Percentiles rank a stretch among this genome's conserved stretches.
phyloP scores from a whole-genome alignment of 1,284 basidiomycete species.

The Irpex sp. region DNA sequence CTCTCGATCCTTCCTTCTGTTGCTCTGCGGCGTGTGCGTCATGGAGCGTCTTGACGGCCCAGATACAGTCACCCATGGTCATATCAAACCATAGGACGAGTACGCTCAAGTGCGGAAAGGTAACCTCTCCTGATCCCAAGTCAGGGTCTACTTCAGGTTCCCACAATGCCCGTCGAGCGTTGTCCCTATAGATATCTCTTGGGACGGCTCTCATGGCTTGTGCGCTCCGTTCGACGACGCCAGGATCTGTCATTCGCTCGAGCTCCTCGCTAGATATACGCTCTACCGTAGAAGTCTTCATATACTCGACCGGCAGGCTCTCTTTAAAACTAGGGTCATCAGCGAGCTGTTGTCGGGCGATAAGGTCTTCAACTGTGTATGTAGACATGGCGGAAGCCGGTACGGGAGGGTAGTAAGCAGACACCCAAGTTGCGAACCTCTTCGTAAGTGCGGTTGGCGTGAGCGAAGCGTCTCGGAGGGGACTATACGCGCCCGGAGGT shows the following conservation, averaged over 20 bases:
- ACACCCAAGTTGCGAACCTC: conserved; percentile 10
- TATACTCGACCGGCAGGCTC: background rate
- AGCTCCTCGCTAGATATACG: conserved; percentile 9
- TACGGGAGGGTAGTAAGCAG: conserved; percentile 7
- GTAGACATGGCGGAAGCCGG: conserved; percentile 1
- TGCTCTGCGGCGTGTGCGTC: background rate
- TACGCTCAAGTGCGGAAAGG: conserved; percentile 7
- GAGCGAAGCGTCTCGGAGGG: conserved; percentile 8
- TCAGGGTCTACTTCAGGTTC: background rate
- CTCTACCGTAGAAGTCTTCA: conserved; percentile 2
- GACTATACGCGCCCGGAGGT: conserved; percentile 8
- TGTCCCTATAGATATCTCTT: conserved; percentile 2
- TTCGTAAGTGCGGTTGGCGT: background rate
- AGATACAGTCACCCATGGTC: conserved; percentile 11
- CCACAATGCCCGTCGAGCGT: conserved; percentile 10
- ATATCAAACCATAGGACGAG: conserved; percentile 13
- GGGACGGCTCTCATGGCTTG: background rate
- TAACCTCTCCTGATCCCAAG: background rate
- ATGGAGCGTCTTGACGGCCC: conserved; percentile 11
- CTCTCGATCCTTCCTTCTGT: background rate
- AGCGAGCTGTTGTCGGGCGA: background rate
- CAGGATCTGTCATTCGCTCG: conserved; percentile 3
- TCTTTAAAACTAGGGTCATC: background rate
- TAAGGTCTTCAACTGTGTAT: background rate
- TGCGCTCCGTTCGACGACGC: conserved; percentile 4